Evolutionary conservation across 2,329 filamentous ascomycete genomes (phyloP).

Genomic region (Ophiostoma triangulosporum): DNA sequence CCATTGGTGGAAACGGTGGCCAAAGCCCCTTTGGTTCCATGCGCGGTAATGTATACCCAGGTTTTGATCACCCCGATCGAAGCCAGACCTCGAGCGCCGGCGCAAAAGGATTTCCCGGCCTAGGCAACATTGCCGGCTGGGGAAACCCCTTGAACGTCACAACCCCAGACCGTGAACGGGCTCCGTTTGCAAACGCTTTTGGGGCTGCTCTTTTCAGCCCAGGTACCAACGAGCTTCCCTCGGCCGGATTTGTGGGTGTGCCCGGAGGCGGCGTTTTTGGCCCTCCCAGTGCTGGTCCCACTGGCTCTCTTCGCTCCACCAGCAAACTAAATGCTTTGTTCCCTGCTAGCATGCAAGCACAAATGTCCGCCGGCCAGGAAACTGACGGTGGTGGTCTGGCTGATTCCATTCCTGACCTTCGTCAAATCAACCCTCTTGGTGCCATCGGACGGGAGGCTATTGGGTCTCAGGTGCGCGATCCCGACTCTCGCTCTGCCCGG

Average conservation of each 20-base stretch:
- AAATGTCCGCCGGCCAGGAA: slow-evolving; percentile 28
- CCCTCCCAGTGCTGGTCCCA: slow-evolving; percentile 30
- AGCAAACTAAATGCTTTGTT: slow-evolving; percentile 84
- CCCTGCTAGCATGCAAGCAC: slow-evolving; percentile 67
- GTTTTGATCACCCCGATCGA: slow-evolving; percentile 65
- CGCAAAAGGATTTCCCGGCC: slow-evolving; percentile 54
- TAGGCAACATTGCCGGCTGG: slow-evolving; percentile 51
- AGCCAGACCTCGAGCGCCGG: slow-evolving; percentile 87
- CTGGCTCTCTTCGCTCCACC: slow-evolving; percentile 55
- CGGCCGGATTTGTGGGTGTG: slow-evolving; percentile 51
- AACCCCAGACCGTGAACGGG: slow-evolving; percentile 53
- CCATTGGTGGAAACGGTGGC: slow-evolving; percentile 24
- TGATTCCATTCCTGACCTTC: slow-evolving; percentile 45
- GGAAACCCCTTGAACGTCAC: slow-evolving; percentile 44
- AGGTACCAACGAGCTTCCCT: slow-evolving; percentile 59
- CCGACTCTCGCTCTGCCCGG: slow-evolving; percentile 33
- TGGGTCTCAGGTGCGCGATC: slow-evolving; percentile 38
- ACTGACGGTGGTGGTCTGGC: slow-evolving; percentile 48
- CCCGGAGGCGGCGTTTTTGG: slow-evolving; percentile 12
- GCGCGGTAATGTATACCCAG: slow-evolving; percentile 29
- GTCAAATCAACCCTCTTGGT: slow-evolving; percentile 48
- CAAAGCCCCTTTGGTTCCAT: slow-evolving; percentile 39
- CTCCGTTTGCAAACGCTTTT: slow-evolving; percentile 45
- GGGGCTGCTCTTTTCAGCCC: slow-evolving; percentile 71
- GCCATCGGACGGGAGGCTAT: slow-evolving; percentile 53